phyloP scores from a whole-genome alignment of 805 yeast species.

The Barnettozyma populi region DNA sequence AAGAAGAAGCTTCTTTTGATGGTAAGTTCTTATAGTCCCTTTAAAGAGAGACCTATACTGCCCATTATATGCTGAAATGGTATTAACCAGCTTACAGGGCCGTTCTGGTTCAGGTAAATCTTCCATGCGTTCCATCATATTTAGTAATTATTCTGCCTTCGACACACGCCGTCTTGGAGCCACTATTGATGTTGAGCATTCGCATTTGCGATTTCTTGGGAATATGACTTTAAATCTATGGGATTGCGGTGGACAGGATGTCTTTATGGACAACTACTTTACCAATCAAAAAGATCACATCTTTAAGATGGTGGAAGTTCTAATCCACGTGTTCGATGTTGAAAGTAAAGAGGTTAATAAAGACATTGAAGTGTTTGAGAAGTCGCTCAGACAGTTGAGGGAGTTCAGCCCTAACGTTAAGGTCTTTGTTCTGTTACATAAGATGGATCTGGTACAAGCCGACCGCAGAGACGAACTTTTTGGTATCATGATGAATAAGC shows the following conservation, averaged over 20 bases:
- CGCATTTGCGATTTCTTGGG: slow-evolving; percentile 86
- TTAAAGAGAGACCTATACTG: not conserved
- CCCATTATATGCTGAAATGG: slow-evolving; percentile 13
- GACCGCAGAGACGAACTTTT: slow-evolving; percentile 83
- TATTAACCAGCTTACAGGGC: slow-evolving; percentile 44
- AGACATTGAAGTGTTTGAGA: slow-evolving; percentile 86
- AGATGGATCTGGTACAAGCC: slow-evolving; percentile 90
- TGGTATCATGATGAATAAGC: slow-evolving; percentile 74
- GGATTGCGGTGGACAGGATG: slow-evolving; percentile 99
- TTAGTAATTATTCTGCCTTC: slow-evolving; percentile 92
- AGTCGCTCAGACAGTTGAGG: slow-evolving; percentile 74
- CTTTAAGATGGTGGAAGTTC: slow-evolving; percentile 91
- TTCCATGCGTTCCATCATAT: slow-evolving; percentile 94
- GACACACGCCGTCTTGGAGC: slow-evolving; percentile 95
- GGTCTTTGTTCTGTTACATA: slow-evolving; percentile 86
- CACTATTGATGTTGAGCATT: slow-evolving; percentile 97
- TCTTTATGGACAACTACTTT: slow-evolving; percentile 90
- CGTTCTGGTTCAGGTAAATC: slow-evolving; percentile 97
- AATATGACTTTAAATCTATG: slow-evolving; percentile 92
- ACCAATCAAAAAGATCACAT: slow-evolving; percentile 86
- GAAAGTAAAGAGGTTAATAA: slow-evolving; percentile 87
- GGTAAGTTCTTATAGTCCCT: slow-evolving; percentile 27
- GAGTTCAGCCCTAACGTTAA: slow-evolving; percentile 87
- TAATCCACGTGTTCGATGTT: slow-evolving; percentile 94
- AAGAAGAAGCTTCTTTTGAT: slow-evolving; percentile 61